Percentiles rank a stretch among this genome's conserved stretches.
Conservation (phyloP, 768 basidiomycete species). For the Mycena indigotica region DNA sequence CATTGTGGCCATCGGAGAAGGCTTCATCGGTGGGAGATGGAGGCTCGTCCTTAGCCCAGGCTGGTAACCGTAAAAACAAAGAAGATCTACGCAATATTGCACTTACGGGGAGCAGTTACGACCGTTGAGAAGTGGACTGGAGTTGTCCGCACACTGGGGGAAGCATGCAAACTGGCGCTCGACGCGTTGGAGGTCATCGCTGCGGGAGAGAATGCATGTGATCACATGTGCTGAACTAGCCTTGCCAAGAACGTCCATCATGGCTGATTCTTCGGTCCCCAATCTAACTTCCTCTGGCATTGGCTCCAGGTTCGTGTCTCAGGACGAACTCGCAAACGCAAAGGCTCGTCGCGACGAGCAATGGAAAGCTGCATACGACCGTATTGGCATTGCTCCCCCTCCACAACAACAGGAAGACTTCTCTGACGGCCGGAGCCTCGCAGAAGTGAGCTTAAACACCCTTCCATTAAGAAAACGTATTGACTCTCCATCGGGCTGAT, state of each 20-base stretch:
- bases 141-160: slow-evolving; percentile 35
- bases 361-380: slow-evolving; percentile 89
- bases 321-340: slow-evolving; percentile 74
- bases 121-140: slow-evolving; percentile 49
- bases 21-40: slow-evolving; percentile 64
- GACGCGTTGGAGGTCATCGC: slow-evolving; percentile 27
- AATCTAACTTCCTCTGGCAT: slow-evolving; percentile 73
- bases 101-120: slow-evolving; percentile 70
- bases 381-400: slow-evolving; percentile 84
- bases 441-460: slow-evolving; percentile 66
- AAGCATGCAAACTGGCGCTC: slow-evolving; percentile 35
- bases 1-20: slow-evolving; percentile 29
- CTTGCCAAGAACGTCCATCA: too few species aligned
- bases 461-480: slow-evolving; percentile 33
- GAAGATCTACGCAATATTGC: slow-evolving; percentile 1
- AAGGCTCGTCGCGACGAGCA: slow-evolving; percentile 76
- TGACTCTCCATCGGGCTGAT: slow-evolving; percentile 47
- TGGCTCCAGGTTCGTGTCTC: slow-evolving; percentile 83
- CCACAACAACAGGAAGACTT: slow-evolving; percentile 72
- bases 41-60: slow-evolving; percentile 85
- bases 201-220: not conserved
- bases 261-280: slow-evolving; percentile 43
- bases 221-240: too few species aligned
- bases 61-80: slow-evolving; percentile 38
- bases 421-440: slow-evolving; percentile 83